phyloP scores from a whole-genome alignment of 805 yeast species.

The Lipomyces spencermartinsiae region DNA sequence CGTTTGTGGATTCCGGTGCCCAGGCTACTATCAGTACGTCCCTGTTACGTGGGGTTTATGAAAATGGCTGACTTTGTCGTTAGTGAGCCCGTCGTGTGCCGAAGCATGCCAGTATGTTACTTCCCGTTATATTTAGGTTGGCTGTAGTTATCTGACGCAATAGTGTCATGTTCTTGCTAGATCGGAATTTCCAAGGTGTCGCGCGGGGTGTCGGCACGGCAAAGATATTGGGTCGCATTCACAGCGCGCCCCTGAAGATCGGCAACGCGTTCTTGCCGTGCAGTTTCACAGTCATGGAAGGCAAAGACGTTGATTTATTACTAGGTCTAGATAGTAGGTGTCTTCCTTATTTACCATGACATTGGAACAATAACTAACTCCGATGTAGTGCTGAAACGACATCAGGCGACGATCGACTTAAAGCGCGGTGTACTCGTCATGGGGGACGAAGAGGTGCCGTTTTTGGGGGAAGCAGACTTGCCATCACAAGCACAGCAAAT shows the following conservation, averaged over 20 bases:
- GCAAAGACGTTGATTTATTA: slow-evolving; percentile 61
- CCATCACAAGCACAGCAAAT: slow-evolving; percentile 50
- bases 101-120: slow-evolving; percentile 60
- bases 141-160: neutral
- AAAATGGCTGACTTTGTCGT: slow-evolving; percentile 3
- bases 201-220: slow-evolving; percentile 92
- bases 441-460: slow-evolving; percentile 74
- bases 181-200: slow-evolving; percentile 76
- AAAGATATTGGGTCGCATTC: slow-evolving; percentile 80
- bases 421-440: slow-evolving; percentile 66
- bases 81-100: slow-evolving; percentile 73
- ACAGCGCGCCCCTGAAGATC: slow-evolving; percentile 83
- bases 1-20: slow-evolving; percentile 97
- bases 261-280: slow-evolving; percentile 70
- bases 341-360: neutral
- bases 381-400: slow-evolving; percentile 71
- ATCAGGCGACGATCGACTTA: slow-evolving; percentile 82
- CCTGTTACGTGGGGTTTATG: neutral
- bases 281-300: slow-evolving; percentile 73
- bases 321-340: slow-evolving; percentile 73
- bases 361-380: neutral
- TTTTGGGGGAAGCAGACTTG: slow-evolving; percentile 75
- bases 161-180: slow-evolving; percentile 69
- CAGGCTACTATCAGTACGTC: slow-evolving; percentile 68
- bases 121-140: neutral